phyloP scores from a whole-genome alignment of 441 rosid species.

The Arabidopsis lyrata region DNA sequence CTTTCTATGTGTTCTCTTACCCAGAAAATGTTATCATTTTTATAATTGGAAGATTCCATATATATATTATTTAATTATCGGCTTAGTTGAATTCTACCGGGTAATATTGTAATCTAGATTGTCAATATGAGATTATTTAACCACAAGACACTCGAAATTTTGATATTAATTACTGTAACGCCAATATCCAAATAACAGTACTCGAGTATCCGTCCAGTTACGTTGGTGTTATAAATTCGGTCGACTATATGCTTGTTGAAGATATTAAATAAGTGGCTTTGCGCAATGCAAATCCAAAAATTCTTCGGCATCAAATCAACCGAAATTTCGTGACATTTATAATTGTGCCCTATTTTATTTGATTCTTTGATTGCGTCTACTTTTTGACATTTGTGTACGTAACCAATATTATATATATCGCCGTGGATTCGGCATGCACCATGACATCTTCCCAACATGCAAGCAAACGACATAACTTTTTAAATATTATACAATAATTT shows the following conservation, averaged over 20 bases:
- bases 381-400: conserved; percentile 25
- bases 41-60: neutral
- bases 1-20: neutral
- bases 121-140: neutral
- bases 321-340: neutral
- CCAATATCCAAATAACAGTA: neutral
- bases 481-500: neutral
- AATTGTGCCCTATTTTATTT: conserved; percentile 1
- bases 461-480: neutral
- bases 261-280: conserved; percentile 5
- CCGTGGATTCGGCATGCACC: conserved; percentile 40
- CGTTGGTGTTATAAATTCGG: neutral
- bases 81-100: neutral
- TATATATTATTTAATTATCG: neutral
- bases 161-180: neutral
- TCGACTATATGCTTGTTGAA: conserved; percentile 8
- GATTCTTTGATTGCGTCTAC: conserved; percentile 33
- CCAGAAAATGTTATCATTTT: neutral
- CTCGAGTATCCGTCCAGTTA: conserved; percentile 12
- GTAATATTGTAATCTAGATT: neutral
- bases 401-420: conserved; percentile 13
- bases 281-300: neutral
- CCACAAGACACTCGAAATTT: no score
- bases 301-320: conserved; percentile 1
- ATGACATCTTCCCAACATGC: conserved; percentile 40